Percentiles rank a stretch among this genome's conserved stretches.
Conservation (phyloP, 495 filamentous ascomycete species). For the Penicillium canariense region DNA sequence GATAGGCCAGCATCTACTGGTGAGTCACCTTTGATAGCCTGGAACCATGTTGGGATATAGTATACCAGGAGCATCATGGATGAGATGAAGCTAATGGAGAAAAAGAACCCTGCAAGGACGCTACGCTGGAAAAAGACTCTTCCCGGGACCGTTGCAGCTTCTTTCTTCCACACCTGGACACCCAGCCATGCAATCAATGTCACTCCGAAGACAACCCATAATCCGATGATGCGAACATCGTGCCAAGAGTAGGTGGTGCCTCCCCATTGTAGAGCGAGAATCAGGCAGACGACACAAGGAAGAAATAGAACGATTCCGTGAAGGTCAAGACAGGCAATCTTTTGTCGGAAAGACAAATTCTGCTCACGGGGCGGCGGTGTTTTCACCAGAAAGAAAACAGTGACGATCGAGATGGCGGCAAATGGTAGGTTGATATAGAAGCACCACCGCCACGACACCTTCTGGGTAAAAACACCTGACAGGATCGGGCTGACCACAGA, state of each 20-base stretch:
- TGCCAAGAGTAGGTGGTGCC: constrained; percentile 49
- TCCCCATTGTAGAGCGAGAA: constrained; percentile 44
- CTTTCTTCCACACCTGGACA: constrained; percentile 57
- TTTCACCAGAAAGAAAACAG: constrained; percentile 35
- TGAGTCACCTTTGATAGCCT: constrained; percentile 29
- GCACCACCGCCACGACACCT: constrained; percentile 55
- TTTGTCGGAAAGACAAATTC: background rate
- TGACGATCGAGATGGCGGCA: constrained; percentile 40
- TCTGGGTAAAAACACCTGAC: constrained; percentile 50
- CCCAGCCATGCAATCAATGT: constrained; percentile 50
- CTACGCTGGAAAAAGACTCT: constrained; percentile 56
- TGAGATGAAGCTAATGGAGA: constrained; percentile 4
- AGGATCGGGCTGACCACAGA: constrained; percentile 63
- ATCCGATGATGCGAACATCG: constrained; percentile 45
- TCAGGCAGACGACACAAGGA: constrained; percentile 33
- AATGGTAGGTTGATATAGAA: constrained; percentile 60
- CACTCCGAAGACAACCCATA: constrained; percentile 57
- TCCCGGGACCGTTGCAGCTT: constrained; percentile 64
- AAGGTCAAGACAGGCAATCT: constrained; percentile 28
- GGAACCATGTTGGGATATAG: constrained; percentile 62
- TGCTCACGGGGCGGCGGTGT: constrained; percentile 39
- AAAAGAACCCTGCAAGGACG: constrained; percentile 36
- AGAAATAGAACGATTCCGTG: constrained; percentile 31
- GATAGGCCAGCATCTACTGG: constrained; percentile 27
- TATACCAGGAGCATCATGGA: constrained; percentile 42